A percentile compares a stretch with the other conserved stretches of the same genome.
Conservation (phyloP, 345 rosid genomes). For the Odontarrhena argentea region DNA sequence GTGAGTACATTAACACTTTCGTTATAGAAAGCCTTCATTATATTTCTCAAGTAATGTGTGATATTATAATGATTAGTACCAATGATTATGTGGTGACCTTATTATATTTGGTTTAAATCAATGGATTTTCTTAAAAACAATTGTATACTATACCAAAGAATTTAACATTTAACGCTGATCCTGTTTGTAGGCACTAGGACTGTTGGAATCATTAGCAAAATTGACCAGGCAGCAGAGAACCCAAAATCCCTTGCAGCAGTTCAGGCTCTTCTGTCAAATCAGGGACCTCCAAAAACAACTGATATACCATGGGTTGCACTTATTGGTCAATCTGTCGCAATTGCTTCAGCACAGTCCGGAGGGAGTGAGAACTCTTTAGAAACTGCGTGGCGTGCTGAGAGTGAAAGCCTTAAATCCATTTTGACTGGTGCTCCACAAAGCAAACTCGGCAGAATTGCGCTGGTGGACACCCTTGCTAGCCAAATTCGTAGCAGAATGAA, state of each 20-base stretch:
- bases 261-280: slow-evolving; percentile 86
- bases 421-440: slow-evolving; percentile 82
- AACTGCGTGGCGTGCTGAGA: slow-evolving; percentile 98
- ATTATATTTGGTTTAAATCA: slow-evolving; percentile 15
- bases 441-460: slow-evolving; percentile 94
- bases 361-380: slow-evolving; percentile 84
- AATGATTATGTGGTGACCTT: not conserved
- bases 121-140: not conserved
- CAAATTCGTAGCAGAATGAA: slow-evolving; percentile 94
- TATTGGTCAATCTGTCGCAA: slow-evolving; percentile 95
- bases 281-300: slow-evolving; percentile 91
- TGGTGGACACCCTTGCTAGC: slow-evolving; percentile 86
- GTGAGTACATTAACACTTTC: slow-evolving; percentile 48
- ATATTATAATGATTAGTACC: too few species aligned
- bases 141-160: not conserved
- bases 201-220: slow-evolving; percentile 88
- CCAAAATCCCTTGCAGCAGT: slow-evolving; percentile 94
- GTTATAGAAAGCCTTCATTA: slow-evolving; percentile 10
- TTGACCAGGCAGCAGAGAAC: slow-evolving; percentile 93
- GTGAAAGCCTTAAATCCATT: slow-evolving; percentile 79
- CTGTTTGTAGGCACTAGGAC: slow-evolving; percentile 80
- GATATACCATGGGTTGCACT: slow-evolving; percentile 98
- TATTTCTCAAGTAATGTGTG: slow-evolving; percentile 11
- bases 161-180: not conserved
- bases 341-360: slow-evolving; percentile 86